Evolutionary conservation across 2,329 filamentous ascomycete species (phyloP).

Genomic region (Fusarium anguioides): DNA sequence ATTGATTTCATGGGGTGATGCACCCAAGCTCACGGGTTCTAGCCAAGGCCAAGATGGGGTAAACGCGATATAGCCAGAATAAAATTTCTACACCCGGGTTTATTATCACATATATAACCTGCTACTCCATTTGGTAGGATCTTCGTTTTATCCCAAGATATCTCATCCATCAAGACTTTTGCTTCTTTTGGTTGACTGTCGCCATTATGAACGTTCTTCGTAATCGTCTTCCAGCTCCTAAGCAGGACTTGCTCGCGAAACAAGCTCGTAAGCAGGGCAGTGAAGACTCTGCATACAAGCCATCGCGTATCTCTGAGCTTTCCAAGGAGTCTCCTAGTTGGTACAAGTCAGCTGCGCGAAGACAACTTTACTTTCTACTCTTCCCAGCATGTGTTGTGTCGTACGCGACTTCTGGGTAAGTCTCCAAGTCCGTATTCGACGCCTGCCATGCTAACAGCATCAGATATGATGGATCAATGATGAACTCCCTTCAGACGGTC

Average conservation of each 20-base stretch:
- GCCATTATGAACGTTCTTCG: not conserved
- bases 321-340: slow-evolving; percentile 43
- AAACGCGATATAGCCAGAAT: not conserved
- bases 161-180: accelerated
- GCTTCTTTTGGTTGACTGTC: too few species aligned
- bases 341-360: slow-evolving; percentile 48
- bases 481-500: slow-evolving; percentile 60
- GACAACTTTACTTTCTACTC: slow-evolving; percentile 48
- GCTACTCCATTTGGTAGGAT: not conserved
- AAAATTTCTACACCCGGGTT: not conserved
- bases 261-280: slow-evolving; percentile 33
- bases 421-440: too few species aligned
- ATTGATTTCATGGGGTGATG: slow-evolving; percentile 7
- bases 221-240: slow-evolving; percentile 2
- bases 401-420: slow-evolving; percentile 53
- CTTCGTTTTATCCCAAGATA: not conserved
- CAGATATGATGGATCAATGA: slow-evolving; percentile 47
- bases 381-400: slow-evolving; percentile 51
- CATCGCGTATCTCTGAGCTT: slow-evolving; percentile 47
- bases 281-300: slow-evolving; percentile 29
- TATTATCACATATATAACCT: slow-evolving; percentile 2
- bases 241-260: slow-evolving; percentile 10
- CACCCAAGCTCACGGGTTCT: not conserved
- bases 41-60: not conserved
- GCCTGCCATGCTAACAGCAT: not conserved